These are phyloP conservation scores for Eimeria sp. DNA, from an alignment of 169 alveolate species.

Conservation along the genomic window DNA sequence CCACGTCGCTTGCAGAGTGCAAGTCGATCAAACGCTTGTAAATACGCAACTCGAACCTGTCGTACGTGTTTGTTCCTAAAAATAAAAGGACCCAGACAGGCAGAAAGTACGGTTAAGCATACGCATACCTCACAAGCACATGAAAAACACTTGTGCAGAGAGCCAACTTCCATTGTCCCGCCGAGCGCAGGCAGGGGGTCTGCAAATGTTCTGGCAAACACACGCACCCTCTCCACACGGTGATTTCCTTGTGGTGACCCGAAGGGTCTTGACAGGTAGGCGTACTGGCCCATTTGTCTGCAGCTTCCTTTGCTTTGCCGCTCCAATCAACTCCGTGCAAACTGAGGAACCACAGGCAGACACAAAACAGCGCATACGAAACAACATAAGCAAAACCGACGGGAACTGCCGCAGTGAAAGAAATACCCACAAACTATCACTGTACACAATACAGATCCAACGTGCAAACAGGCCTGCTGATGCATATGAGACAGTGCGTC, in stretches of 20 bases:
- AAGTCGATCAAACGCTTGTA: conserved; percentile 98
- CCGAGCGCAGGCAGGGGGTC: no score
- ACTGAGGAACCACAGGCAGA: conserved; percentile 86
- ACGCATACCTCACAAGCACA: neutral
- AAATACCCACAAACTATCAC: neutral
- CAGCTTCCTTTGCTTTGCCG: conserved; percentile 96
- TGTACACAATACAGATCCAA: neutral
- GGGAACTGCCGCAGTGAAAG: neutral
- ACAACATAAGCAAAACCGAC: neutral
- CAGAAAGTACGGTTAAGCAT: neutral
- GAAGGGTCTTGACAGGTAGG: conserved; percentile 97
- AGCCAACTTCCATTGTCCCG: no score
- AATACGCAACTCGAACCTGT: conserved; percentile 98
- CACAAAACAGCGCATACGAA: neutral
- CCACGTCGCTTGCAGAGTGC: conserved; percentile 98
- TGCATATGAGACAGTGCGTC: neutral
- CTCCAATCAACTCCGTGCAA: conserved; percentile 95
- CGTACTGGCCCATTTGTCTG: conserved; percentile 98
- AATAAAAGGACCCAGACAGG: neutral
- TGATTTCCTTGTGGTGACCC: conserved; percentile 97
- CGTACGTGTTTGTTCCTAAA: conserved; percentile 98
- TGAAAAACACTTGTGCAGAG: no score
- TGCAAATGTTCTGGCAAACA: neutral
- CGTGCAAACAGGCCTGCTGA: neutral
- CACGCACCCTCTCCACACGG: conserved; percentile 98